Percentiles rank a stretch among this genome's conserved stretches.
phyloP scores from a whole-genome alignment of 306 rosid species.

The Vigna angularis region DNA sequence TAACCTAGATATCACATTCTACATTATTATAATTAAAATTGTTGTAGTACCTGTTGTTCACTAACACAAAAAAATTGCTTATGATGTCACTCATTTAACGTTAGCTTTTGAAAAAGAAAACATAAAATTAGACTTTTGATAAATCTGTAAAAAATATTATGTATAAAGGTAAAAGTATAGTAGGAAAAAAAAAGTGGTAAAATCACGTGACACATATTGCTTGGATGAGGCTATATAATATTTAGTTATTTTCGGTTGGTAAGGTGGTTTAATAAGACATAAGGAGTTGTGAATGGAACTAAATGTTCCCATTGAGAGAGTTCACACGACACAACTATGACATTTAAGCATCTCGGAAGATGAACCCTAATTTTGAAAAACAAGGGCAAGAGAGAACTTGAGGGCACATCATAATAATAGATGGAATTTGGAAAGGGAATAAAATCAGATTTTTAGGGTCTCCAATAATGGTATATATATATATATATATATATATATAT shows the following conservation, averaged over 20 bases:
- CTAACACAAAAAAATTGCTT: too few species aligned
- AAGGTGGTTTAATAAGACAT: conserved; percentile 37
- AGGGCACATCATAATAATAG: conserved; percentile 32
- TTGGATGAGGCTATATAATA: background rate
- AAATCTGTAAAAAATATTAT: too few species aligned
- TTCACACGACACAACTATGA: background rate
- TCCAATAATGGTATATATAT: background rate
- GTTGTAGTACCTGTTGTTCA: too few species aligned
- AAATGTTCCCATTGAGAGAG: background rate
- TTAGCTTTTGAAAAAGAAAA: too few species aligned
- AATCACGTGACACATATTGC: conserved; percentile 14
- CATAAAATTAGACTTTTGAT: background rate
- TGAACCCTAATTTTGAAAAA: conserved; percentile 1
- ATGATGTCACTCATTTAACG: too few species aligned
- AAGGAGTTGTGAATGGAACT: conserved; percentile 35
- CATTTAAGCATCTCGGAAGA: conserved; percentile 15
- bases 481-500: too few species aligned
- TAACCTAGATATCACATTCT: too few species aligned
- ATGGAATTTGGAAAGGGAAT: conserved; percentile 52
- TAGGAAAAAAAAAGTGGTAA: conserved; percentile 16
- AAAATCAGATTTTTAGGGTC: conserved; percentile 55
- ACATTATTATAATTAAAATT: too few species aligned
- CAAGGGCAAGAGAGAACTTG: background rate
- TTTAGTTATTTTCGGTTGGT: conserved; percentile 10
- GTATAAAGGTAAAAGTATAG: background rate